phyloP scores from a whole-genome alignment of 2,329 filamentous ascomycete species.

The Botrytis aclada region DNA sequence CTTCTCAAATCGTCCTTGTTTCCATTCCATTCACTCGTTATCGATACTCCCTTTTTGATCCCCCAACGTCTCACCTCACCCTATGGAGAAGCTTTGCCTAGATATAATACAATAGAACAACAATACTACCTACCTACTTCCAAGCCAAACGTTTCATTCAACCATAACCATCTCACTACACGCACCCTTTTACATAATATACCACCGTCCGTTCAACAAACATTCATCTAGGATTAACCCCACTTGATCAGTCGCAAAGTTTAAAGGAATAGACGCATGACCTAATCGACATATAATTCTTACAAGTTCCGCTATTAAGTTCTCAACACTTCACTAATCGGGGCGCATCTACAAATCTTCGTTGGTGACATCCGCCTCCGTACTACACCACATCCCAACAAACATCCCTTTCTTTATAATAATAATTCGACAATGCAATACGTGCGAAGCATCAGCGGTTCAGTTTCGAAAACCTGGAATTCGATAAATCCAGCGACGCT shows the following conservation, averaged over 20 bases:
- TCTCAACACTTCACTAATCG: neutral
- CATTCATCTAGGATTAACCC: neutral
- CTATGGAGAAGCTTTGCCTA: neutral
- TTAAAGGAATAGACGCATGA: slow-evolving; percentile 6
- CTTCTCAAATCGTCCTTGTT: neutral
- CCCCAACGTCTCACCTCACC: neutral
- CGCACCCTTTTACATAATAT: slow-evolving; percentile 15
- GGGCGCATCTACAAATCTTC: slow-evolving; percentile 2
- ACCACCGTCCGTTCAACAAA: slow-evolving; percentile 8
- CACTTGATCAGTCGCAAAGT: slow-evolving; percentile 8
- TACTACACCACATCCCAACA: slow-evolving; percentile 10
- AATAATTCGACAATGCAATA: slow-evolving; percentile 74
- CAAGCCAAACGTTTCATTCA: neutral
- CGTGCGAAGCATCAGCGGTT: slow-evolving; percentile 91
- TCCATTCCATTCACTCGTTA: slow-evolving; percentile 11
- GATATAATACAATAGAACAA: slow-evolving; percentile 6
- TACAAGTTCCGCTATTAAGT: neutral
- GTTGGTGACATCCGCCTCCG: slow-evolving; percentile 11
- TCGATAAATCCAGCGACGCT: slow-evolving; percentile 97
- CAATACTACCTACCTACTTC: no score
- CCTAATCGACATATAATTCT: slow-evolving; percentile 1
- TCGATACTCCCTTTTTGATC: neutral
- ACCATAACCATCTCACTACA: neutral
- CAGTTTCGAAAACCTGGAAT: slow-evolving; percentile 98
- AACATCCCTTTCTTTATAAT: neutral